Percentiles rank a stretch among this genome's conserved stretches.
Conservation (phyloP, 192 early-diverging fungal species). For the Spizellomyces sp. region DNA sequence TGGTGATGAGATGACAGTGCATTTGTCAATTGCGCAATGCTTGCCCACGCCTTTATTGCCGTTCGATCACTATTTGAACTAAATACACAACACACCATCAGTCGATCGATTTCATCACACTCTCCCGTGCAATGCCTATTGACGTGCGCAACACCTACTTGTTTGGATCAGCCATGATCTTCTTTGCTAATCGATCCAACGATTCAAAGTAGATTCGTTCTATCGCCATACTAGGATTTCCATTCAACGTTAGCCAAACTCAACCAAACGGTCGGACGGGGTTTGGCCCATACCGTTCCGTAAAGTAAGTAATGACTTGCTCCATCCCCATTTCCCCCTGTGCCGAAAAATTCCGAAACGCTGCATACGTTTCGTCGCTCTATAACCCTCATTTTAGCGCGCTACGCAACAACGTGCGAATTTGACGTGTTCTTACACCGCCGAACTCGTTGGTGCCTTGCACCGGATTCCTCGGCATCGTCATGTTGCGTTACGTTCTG, state of each 20-base stretch:
- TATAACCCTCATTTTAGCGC: not conserved
- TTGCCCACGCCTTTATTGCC: constrained; percentile 11
- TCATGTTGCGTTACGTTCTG: not conserved
- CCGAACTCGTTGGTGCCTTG: not conserved
- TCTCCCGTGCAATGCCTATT: not conserved
- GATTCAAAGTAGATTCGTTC: constrained; percentile 14
- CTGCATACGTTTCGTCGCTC: constrained; percentile 3
- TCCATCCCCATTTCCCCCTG: constrained; percentile 4
- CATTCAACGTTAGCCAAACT: not conserved
- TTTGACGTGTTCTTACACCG: not conserved
- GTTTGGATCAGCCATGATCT: not conserved
- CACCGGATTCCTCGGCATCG: not conserved
- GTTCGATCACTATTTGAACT: not conserved
- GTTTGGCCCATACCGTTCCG: constrained; percentile 4
- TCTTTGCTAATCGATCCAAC: not conserved
- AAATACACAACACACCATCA: too few relatives aligned
- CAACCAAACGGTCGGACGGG: not conserved
- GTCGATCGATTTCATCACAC: not conserved
- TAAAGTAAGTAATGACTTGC: constrained; percentile 11
- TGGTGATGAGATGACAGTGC: not conserved
- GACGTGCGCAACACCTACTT: not conserved
- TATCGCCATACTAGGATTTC: not conserved
- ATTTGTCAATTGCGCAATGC: constrained; percentile 13
- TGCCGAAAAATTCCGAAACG: constrained; percentile 4
- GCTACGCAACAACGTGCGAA: not conserved